Percentiles rank a stretch among this genome's conserved stretches.
Evolutionary conservation across 2,329 filamentous ascomycete genomes (phyloP).

Genomic region (Claviceps monticola): DNA sequence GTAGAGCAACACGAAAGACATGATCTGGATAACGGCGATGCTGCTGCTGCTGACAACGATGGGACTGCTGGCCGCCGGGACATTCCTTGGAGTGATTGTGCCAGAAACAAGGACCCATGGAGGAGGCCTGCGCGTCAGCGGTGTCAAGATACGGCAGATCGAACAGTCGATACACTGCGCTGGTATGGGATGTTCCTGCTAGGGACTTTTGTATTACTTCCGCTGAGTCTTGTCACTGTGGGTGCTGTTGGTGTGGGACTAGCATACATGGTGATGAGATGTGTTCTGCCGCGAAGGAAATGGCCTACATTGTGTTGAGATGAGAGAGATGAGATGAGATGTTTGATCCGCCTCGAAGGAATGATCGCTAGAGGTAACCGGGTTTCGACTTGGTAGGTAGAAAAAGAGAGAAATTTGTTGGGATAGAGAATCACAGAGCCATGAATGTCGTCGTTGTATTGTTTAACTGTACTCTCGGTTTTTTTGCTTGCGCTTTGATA

Average conservation of each 20-base stretch:
- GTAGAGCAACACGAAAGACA: slow-evolving; percentile 14
- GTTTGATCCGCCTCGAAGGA: too few species aligned
- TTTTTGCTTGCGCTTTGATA: not conserved
- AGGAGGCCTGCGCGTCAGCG: slow-evolving; percentile 17
- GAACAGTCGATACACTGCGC: slow-evolving; percentile 27
- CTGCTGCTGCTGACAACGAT: slow-evolving; percentile 9
- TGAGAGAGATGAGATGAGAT: too few species aligned
- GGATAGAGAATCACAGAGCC: slow-evolving; percentile 12
- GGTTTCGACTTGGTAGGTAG: slow-evolving; percentile 15
- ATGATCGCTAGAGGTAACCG: too few species aligned
- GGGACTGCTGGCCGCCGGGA: slow-evolving; percentile 11
- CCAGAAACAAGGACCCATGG: slow-evolving; percentile 11
- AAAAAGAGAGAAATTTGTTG: slow-evolving; percentile 4
- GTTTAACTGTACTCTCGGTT: not conserved
- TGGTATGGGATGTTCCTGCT: slow-evolving; percentile 27
- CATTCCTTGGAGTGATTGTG: slow-evolving; percentile 9
- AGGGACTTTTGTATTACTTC: slow-evolving; percentile 33
- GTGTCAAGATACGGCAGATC: slow-evolving; percentile 21
- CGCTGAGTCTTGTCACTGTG: slow-evolving; percentile 25
- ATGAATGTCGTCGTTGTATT: slow-evolving; percentile 14
- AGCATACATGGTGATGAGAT: slow-evolving; percentile 27
- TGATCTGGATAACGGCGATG: slow-evolving; percentile 12
- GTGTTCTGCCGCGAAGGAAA: slow-evolving; percentile 8
- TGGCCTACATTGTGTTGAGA: not conserved
- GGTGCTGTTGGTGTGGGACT: slow-evolving; percentile 21